Percentiles rank a stretch among this genome's conserved stretches.
phyloP scores from a whole-genome alignment of 805 yeast species.

The Hermanozyma aechmeae region DNA sequence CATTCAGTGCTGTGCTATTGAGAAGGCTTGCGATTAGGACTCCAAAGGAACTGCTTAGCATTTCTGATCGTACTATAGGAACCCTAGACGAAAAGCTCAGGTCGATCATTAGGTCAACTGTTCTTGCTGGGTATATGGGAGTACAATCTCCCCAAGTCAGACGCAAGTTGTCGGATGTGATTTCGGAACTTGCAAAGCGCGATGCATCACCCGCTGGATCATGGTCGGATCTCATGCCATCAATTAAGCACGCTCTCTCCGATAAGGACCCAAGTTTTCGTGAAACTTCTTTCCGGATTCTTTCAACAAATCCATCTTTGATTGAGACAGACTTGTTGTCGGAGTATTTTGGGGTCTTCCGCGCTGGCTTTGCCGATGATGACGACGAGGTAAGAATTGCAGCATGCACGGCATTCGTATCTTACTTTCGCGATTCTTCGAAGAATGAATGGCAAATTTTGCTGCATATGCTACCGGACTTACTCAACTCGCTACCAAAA shows the following conservation, averaged over 20 bases:
- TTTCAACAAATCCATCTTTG: constrained; percentile 75
- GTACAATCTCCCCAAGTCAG: constrained; percentile 70
- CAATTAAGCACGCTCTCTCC: constrained; percentile 58
- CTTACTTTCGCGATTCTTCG: constrained; percentile 76
- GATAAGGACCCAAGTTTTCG: constrained; percentile 55
- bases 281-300: constrained; percentile 86
- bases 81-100: constrained; percentile 50
- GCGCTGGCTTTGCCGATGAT: constrained; percentile 70
- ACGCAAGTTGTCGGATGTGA: constrained; percentile 89
- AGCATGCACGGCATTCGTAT: constrained; percentile 86
- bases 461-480: constrained; percentile 71
- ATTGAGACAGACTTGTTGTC: constrained; percentile 50
- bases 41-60: constrained; percentile 56
- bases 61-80: constrained; percentile 74
- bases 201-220: constrained; percentile 42
- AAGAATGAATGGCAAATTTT: constrained; percentile 69
- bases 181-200: constrained; percentile 79
- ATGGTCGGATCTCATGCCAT: constrained; percentile 77
- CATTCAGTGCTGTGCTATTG: constrained; percentile 81
- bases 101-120: constrained; percentile 50
- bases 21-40: constrained; percentile 77
- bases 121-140: constrained; percentile 65
- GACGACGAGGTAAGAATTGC: constrained; percentile 82
- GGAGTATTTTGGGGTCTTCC: constrained; percentile 60
- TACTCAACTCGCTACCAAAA: constrained; percentile 81